Base-by-base conservation (phyloP, 2,329 filamentous ascomycete species). In the Nectriaceae sp. region DNA sequence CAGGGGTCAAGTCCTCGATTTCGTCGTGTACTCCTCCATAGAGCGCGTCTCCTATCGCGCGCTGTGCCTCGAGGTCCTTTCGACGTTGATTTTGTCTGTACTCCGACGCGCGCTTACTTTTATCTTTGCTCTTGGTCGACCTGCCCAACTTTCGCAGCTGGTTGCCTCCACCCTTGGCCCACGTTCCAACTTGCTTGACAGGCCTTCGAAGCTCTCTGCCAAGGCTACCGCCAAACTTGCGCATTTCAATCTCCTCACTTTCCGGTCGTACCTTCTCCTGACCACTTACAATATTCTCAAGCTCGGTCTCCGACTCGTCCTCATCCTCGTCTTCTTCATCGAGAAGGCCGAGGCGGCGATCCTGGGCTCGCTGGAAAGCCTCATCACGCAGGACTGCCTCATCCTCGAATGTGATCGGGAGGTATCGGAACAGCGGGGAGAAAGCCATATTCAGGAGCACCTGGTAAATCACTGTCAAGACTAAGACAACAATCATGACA, bases 351-450 rank as follows among this genome's bases (percentile, higher is more conserved):
- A 92, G 80, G 8, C 87, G 85, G 19, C 76, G 77, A 48, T 86
- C 84, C 65, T 95, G 90, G 3, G 86, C 87, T 40, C 87, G 79
- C 59, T 90, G 87, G 65, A 97, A 99, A 33, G 88, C 89, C 62
- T 93, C 84, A 58, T 99, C 94, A 5, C 93, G 86, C n/a, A 89
- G 75, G 1, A 94, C 89, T 3, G 94, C 94, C 64, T 97, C 93
- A 55, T 97, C 94, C 67, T 99, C 94, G 46, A 97, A 84, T 0
- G 93, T 97, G 55, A 97, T 95, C 0, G 94, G 94, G 3, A 99
- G 75, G 62, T 96, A 96, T 33, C 88, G 83, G 65, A 96, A 86
- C 10, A 99, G 78, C 3, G 94, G 93, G 0, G 83, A 82, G 59
- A 99, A 97, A 0, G 91, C 88, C 45, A 77, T 74, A 67, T 96